Base-by-base conservation (phyloP, 176 grass and related monocot genomes). In the Ananas comosus region DNA sequence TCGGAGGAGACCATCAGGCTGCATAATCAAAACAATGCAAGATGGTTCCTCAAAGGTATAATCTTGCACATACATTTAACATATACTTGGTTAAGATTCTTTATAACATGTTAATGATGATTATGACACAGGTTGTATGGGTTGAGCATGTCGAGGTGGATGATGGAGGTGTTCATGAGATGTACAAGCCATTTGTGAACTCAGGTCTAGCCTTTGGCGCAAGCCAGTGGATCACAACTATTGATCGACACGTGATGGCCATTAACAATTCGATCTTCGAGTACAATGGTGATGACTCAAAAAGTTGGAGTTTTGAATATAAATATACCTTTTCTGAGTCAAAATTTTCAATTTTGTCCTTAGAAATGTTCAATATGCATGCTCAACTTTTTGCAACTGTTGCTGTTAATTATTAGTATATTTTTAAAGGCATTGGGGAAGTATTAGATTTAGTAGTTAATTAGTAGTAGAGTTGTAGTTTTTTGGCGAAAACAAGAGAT, bases 1-100 rank as follows among this genome's bases (percentile, higher is more conserved):
- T 79, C 80, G 64, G n/a, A 89, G 73, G 80, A 71, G 85, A 70
- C 83, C 90, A 51, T 93, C 90, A n/a, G 90, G 90, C 6, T 1
- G 81, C 19, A 51, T 93, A 18, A 78, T 93, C 16, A 64, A 79
- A 67, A 51, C 81, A 64, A 10, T 86, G 23, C 79, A 71, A 23
- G 29, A 53, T 51, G 79, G 76, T 73, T 81, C 3, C 80, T 79
- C 86, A 79, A 86, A 83, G 86, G 90, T 86, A 85, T 25, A 56
- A 56, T 51, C 7, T 51, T 11, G 25, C 51, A 29, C 4, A 51
- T 61, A 65, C n/a, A 53, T 29, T 23, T 11, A 52, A 24, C 9
- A 8, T 12, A 14, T 25, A 67, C 51, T 49, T 42, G 33, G 33
- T 6, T 42, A 42, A 42, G 4, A 42, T 42, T 42, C 33, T 42